Evolutionary conservation across 495 filamentous ascomycete genomes (phyloP).

Genomic region (Lasiosphaeris hirsuta): DNA sequence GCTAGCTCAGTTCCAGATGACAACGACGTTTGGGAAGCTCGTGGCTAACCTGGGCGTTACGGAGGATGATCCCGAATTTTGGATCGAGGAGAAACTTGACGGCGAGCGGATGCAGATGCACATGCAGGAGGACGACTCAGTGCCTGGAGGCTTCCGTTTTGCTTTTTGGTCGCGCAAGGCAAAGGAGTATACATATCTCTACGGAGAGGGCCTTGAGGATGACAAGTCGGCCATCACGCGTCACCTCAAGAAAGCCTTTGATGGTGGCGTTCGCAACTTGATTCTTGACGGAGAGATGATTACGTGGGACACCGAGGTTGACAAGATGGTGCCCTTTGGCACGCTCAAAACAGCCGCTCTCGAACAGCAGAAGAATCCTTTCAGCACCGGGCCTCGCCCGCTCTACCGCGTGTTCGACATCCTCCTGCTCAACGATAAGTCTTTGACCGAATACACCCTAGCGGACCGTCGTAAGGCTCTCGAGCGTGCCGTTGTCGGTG

Average conservation of each 20-base stretch:
- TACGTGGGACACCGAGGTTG: conserved; percentile 88
- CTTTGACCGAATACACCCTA: conserved; percentile 77
- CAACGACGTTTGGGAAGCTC: conserved; percentile 74
- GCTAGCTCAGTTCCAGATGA: conserved; percentile 91
- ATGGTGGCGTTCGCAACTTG: conserved; percentile 70
- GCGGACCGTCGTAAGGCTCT: conserved; percentile 78
- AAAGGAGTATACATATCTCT: conserved; percentile 95
- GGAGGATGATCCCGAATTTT: conserved; percentile 73
- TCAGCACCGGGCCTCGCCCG: conserved; percentile 67
- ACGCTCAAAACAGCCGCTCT: conserved; percentile 91
- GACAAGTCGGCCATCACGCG: conserved; percentile 75
- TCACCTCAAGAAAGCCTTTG: conserved; percentile 75
- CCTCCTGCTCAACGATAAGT: conserved; percentile 76
- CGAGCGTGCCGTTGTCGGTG: conserved; percentile 58
- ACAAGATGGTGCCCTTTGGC: conserved; percentile 84
- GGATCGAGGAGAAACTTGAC: conserved; percentile 98
- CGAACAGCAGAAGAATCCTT: conserved; percentile 75
- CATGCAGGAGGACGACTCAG: conserved; percentile 68
- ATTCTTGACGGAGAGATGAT: conserved; percentile 99
- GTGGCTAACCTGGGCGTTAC: conserved; percentile 66
- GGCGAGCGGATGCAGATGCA: conserved; percentile 97
- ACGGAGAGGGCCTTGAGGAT: conserved; percentile 74
- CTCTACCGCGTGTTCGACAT: conserved; percentile 87
- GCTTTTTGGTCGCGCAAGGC: conserved; percentile 93
- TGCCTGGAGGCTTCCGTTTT: conserved; percentile 70